phyloP scores from a whole-genome alignment of 768 basidiomycete species.

The Mycena floridula region DNA sequence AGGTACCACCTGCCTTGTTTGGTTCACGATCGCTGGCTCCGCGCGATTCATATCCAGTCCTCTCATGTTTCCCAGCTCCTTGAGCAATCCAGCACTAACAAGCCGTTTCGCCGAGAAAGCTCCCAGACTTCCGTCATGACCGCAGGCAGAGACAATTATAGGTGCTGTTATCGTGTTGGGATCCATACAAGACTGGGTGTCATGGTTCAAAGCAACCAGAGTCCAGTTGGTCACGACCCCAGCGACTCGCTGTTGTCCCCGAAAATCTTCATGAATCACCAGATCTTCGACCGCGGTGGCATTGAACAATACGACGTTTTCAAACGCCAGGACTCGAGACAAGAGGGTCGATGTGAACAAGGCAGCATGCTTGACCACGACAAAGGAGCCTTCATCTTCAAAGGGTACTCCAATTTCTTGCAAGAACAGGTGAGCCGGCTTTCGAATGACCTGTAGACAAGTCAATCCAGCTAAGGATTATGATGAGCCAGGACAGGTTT shows the following conservation, averaged over 20 bases:
- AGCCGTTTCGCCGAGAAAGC: constrained; percentile 78
- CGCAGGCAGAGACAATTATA: constrained; percentile 63
- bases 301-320: constrained; percentile 72
- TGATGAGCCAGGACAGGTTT: too few species aligned
- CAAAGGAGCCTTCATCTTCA: constrained; percentile 73
- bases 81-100: constrained; percentile 66
- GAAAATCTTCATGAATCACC: constrained; percentile 58
- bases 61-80: constrained; percentile 74
- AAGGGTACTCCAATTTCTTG: constrained; percentile 63
- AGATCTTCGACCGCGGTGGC: constrained; percentile 80
- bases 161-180: constrained; percentile 81
- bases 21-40: constrained; percentile 77
- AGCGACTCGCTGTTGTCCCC: constrained; percentile 42
- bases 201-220: constrained; percentile 53
- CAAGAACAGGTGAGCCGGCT: constrained; percentile 71
- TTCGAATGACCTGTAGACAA: constrained; percentile 55
- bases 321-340: constrained; percentile 60
- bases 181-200: constrained; percentile 75
- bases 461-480: too few species aligned
- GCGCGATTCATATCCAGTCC: constrained; percentile 77
- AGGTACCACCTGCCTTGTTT: constrained; percentile 69
- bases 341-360: constrained; percentile 76
- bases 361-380: constrained; percentile 79
- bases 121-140: constrained; percentile 77
- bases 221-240: constrained; percentile 51